phyloP scores from a whole-genome alignment of 1,284 basidiomycete species.

The Neolentinus lepideus region DNA sequence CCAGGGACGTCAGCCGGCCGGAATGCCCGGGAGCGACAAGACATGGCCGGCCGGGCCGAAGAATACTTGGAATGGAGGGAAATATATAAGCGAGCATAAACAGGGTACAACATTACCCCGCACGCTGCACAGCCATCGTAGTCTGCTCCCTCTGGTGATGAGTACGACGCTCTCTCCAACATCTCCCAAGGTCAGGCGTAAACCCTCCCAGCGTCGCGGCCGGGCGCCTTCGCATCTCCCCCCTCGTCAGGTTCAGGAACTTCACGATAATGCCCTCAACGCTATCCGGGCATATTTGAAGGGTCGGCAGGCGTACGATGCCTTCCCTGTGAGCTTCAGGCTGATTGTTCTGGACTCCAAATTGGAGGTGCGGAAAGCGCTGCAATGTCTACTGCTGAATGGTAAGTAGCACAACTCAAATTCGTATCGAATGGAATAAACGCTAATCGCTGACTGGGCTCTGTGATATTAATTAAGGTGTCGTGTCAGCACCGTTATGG shows the following conservation, averaged over 20 bases:
- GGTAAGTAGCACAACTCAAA: slow-evolving; percentile 37
- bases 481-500: slow-evolving; percentile 98
- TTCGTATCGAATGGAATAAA: background rate
- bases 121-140: background rate
- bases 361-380: slow-evolving; percentile 88
- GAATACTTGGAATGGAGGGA: background rate
- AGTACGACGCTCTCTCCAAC: slow-evolving; percentile 31
- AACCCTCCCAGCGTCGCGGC: slow-evolving; percentile 35
- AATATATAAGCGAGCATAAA: background rate
- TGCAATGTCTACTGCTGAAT: slow-evolving; percentile 85
- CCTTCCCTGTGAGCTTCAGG: slow-evolving; percentile 93
- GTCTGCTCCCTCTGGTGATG: slow-evolving; percentile 20
- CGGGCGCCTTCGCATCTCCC: slow-evolving; percentile 56
- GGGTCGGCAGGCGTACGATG: slow-evolving; percentile 86
- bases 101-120: background rate
- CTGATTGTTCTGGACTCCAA: slow-evolving; percentile 95
- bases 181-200: slow-evolving; percentile 31
- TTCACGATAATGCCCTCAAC: slow-evolving; percentile 70
- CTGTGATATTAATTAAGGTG: slow-evolving; percentile 44
- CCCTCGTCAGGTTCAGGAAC: slow-evolving; percentile 44
- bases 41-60: background rate
- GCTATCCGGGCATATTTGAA: slow-evolving; percentile 81
- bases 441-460: background rate
- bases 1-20: background rate
- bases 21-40: background rate